A percentile compares a stretch with the other conserved stretches of the same genome.
Evolutionary conservation across 1,139 yeast species (phyloP).

Genomic region (Lodderomyces oxycetoniae): DNA sequence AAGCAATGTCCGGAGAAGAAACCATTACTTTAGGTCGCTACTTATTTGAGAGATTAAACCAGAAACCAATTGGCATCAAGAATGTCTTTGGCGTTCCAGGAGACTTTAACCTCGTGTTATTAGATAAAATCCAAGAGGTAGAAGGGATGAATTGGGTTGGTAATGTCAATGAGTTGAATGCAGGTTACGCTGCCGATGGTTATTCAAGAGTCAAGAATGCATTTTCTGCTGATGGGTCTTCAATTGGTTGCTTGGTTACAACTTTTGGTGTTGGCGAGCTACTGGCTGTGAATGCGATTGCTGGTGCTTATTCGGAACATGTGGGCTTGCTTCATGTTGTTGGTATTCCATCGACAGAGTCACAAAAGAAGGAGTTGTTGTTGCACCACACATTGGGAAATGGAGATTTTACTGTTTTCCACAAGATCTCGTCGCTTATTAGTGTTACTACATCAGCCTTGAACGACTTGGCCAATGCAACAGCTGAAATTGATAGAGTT

Average conservation of each 20-base stretch:
- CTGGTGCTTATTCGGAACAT: conserved; percentile 42
- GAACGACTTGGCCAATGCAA: conserved; percentile 26
- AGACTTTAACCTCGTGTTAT: conserved; percentile 65
- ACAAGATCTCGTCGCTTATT: conserved; percentile 49
- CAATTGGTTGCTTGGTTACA: conserved; percentile 41
- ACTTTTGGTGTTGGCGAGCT: conserved; percentile 66
- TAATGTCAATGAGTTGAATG: conserved; percentile 67
- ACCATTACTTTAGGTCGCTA: conserved; percentile 54
- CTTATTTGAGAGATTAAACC: conserved; percentile 57
- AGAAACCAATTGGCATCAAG: conserved; percentile 46
- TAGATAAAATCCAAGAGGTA: conserved; percentile 47
- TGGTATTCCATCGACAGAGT: conserved; percentile 47
- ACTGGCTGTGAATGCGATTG: conserved; percentile 39
- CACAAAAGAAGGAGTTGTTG: conserved; percentile 56
- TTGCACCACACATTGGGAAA: conserved; percentile 71
- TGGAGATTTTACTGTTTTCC: conserved; percentile 78
- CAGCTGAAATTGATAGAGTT: conserved; percentile 33
- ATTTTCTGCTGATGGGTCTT: conserved; percentile 17
- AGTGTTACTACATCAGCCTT: conserved; percentile 30
- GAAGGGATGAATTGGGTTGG: conserved; percentile 56
- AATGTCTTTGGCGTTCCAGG: conserved; percentile 80
- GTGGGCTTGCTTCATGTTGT: conserved; percentile 40
- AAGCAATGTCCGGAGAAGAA: conserved; percentile 8
- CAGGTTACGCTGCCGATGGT: conserved; percentile 70
- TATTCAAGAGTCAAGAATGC: conserved; percentile 55